Evolutionary conservation across 805 yeast species (phyloP).

Genomic region (Blastobotrys robertii): DNA sequence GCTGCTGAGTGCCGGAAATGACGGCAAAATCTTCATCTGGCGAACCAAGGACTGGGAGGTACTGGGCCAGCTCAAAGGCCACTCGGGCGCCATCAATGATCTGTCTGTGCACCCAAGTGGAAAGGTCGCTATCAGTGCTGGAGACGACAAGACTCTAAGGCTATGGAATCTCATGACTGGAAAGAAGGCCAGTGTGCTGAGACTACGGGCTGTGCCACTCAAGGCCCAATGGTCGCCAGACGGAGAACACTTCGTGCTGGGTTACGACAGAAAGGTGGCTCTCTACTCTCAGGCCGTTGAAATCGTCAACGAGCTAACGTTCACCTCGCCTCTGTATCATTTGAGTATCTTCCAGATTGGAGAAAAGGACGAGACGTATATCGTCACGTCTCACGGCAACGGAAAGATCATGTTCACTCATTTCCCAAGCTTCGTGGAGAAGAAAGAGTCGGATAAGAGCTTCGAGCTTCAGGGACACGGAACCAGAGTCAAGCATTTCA

Average conservation of each 20-base stretch:
- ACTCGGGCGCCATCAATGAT: conserved; percentile 73
- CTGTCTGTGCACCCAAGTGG: conserved; percentile 85
- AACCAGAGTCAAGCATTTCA: conserved; percentile 72
- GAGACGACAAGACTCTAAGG: conserved; percentile 72
- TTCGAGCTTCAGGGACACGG: conserved; percentile 56
- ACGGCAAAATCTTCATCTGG: conserved; percentile 86
- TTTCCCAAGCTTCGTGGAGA: conserved; percentile 19
- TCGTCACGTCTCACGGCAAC: conserved; percentile 59
- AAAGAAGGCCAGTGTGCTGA: conserved; percentile 79
- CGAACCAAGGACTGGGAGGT: conserved; percentile 95
- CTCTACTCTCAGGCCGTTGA: conserved; percentile 59
- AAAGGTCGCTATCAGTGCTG: conserved; percentile 80
- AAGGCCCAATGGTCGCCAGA: conserved; percentile 44
- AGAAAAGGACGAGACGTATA: conserved; percentile 47
- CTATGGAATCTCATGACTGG: conserved; percentile 97
- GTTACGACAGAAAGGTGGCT: conserved; percentile 53
- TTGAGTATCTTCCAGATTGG: conserved; percentile 36
- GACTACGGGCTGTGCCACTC: conserved; percentile 25
- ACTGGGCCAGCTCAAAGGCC: conserved; percentile 83
- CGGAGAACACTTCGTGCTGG: conserved; percentile 73
- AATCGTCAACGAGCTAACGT: conserved; percentile 37
- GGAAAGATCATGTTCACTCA: conserved; percentile 56
- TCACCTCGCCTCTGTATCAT: conserved; percentile 52
- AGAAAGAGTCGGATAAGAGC: conserved; percentile 16
- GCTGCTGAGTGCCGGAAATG: conserved; percentile 86